Base-by-base conservation (phyloP, 805 yeast species). In the Nakazawaea holstii region DNA sequence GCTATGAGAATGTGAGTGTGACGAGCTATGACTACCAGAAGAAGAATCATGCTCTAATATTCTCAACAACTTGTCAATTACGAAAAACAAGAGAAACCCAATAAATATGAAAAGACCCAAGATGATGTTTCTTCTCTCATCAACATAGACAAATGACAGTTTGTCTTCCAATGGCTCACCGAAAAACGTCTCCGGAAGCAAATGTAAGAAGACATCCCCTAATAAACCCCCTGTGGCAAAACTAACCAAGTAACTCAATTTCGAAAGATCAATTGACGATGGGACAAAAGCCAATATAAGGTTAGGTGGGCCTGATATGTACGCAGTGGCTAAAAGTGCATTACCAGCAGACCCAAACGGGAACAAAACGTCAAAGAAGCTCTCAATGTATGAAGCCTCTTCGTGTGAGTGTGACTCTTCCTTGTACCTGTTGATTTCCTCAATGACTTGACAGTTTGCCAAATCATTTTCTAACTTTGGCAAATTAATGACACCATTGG, bases 221-320 rank as follows among this genome's bases (percentile, higher is more conserved):
- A 86, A 64, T 35, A 86, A 66, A 1, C 91, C 87, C 39, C 94
- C 94, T 41, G 81, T 74, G 11, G 92, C 91, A 65, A 86, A 84
- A 39, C 87, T 70, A 1, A 84, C 87, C 47, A 85, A 61, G 26
- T 76, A 59, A 8, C 79, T 68, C 33, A 83, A 64, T 30, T 71
- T 65, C 2, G 75, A 62, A 0, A 82, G 79, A 41, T 74, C 66
- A 41, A 82, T 78, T 28, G 72, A 61, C 0, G 82, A 72, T 6
- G 89, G 88, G 31, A 82, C 72, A 53, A 77, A 59, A 0, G 77
- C 76, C 20, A 83, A 62, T 14, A 81, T 61, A 35, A 81, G 55
- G 54, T 77, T 79, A 33, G 91, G 88, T 6, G 84, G 78, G 0
- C 85, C 78, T 8, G 85, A 79, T 39, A 84, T 79, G 55, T 80